Conservation (phyloP, 2,329 filamentous ascomycete genomes). For the Penicillium palitans region DNA sequence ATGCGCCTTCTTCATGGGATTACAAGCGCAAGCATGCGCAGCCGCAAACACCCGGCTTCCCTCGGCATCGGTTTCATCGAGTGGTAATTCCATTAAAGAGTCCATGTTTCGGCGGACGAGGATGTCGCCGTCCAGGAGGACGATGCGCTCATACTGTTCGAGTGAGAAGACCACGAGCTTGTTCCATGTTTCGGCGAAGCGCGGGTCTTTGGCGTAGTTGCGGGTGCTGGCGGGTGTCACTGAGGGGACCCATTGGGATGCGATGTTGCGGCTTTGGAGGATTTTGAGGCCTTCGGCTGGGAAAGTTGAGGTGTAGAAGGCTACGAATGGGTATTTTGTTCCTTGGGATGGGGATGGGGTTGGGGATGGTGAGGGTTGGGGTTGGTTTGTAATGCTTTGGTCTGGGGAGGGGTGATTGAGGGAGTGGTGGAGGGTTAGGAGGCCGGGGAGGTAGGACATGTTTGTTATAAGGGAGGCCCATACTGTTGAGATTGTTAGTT, state of each 20-base stretch:
- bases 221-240: slow-evolving; percentile 64
- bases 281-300: slow-evolving; percentile 64
- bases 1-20: slow-evolving; percentile 71
- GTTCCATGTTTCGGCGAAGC: slow-evolving; percentile 83
- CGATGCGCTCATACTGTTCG: slow-evolving; percentile 69
- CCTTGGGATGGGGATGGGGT: slow-evolving; percentile 44
- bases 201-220: slow-evolving; percentile 70
- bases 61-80: slow-evolving; percentile 51
- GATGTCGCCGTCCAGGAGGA: slow-evolving; percentile 83
- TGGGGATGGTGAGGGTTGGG: neutral
- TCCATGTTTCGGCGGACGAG: slow-evolving; percentile 77
- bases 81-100: slow-evolving; percentile 73
- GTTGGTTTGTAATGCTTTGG: neutral
- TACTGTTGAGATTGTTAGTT: slow-evolving; percentile 50
- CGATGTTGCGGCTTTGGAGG: slow-evolving; percentile 65
- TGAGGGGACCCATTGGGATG: slow-evolving; percentile 67
- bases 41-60: slow-evolving; percentile 67
- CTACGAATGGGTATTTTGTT: slow-evolving; percentile 68
- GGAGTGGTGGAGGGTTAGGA: slow-evolving; percentile 73
- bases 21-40: slow-evolving; percentile 80
- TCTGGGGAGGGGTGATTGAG: slow-evolving; percentile 53
- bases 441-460: slow-evolving; percentile 71
- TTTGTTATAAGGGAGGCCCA: slow-evolving; percentile 84
- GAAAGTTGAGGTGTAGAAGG: slow-evolving; percentile 74
- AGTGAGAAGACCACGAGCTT: slow-evolving; percentile 75